A percentile compares a stretch with the other conserved stretches of the same genome.
phyloP scores from a whole-genome alignment of 805 yeast species.

The Saccharomyces jurei region DNA sequence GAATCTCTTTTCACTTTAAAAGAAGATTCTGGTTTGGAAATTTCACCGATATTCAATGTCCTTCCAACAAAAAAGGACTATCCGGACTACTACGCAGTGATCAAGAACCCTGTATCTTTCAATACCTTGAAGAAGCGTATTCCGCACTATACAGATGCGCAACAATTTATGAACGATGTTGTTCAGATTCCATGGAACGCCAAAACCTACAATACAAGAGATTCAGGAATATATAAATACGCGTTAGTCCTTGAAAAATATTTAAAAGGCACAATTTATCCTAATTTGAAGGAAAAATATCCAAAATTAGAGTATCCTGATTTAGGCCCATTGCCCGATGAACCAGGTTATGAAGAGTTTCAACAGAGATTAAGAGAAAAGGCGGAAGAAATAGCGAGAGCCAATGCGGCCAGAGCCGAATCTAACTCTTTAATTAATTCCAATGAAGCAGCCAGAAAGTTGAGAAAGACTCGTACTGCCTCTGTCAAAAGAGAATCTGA shows the following conservation, averaged over 20 bases:
- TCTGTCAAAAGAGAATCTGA: conserved; percentile 14
- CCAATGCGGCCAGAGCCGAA: conserved; percentile 12
- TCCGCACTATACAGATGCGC: conserved; percentile 51
- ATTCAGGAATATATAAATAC: conserved; percentile 56
- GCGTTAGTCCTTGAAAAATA: conserved; percentile 46
- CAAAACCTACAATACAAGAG: conserved; percentile 67
- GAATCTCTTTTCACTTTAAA: conserved; percentile 19
- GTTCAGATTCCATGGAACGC: conserved; percentile 91
- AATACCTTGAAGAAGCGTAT: conserved; percentile 58
- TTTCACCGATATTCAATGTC: conserved; percentile 26
- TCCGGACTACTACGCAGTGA: conserved; percentile 72
- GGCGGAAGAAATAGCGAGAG: conserved; percentile 30
- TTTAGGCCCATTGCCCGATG: conserved; percentile 63
- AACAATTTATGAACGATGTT: conserved; percentile 66
- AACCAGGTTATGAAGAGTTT: conserved; percentile 4
- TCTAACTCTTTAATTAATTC: background rate
- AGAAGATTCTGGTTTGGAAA: conserved; percentile 24
- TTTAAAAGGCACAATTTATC: conserved; percentile 31
- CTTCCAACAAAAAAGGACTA: conserved; percentile 61
- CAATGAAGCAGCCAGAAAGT: background rate
- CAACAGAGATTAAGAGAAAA: conserved; percentile 21
- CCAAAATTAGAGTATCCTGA: conserved; percentile 37
- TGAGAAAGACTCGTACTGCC: background rate
- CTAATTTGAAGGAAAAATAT: conserved; percentile 27
- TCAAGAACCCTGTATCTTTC: conserved; percentile 75